Percentiles rank a stretch among this genome's conserved stretches.
These are phyloP conservation scores for Physcia stellaris DNA, from an alignment of 495 filamentous ascomycete species.

Conservation along the genomic window DNA sequence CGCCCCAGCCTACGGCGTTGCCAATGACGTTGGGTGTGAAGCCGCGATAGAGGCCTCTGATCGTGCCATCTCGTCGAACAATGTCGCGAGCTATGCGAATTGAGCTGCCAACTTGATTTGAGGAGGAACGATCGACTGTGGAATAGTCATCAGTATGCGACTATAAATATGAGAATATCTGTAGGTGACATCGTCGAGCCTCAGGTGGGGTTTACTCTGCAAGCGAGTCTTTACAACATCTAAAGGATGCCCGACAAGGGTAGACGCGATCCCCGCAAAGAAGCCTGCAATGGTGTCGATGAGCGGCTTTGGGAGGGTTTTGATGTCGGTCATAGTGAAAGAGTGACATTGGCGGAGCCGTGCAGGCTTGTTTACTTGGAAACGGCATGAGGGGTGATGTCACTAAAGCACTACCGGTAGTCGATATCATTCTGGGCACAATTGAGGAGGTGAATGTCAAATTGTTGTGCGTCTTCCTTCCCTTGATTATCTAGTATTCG, in stretches of 20 bases:
- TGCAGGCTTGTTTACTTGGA: neutral
- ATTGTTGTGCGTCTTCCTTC: neutral
- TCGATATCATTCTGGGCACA: neutral
- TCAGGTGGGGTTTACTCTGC: slow-evolving; percentile 72
- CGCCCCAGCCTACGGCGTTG: slow-evolving; percentile 78
- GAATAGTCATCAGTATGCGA: neutral
- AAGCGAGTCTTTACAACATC: slow-evolving; percentile 94
- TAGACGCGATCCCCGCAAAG: slow-evolving; percentile 72
- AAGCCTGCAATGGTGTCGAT: slow-evolving; percentile 88
- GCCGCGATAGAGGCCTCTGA: slow-evolving; percentile 71
- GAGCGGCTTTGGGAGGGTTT: slow-evolving; percentile 55
- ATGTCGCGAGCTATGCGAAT: slow-evolving; percentile 41
- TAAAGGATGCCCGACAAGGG: slow-evolving; percentile 71
- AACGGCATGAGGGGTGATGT: slow-evolving; percentile 3
- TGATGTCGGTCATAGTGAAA: slow-evolving; percentile 30
- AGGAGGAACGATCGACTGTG: slow-evolving; percentile 30
- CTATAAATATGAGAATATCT: neutral
- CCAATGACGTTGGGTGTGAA: slow-evolving; percentile 81
- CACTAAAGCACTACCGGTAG: neutral
- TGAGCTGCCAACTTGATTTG: slow-evolving; percentile 37
- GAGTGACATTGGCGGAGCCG: slow-evolving; percentile 13
- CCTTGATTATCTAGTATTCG: neutral
- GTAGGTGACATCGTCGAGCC: too few relatives aligned
- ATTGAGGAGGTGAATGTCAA: neutral
- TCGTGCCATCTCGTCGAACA: slow-evolving; percentile 38